Evolutionary conservation across 2,329 filamentous ascomycete species (phyloP).

Genomic region (Lachnum nothofagi): DNA sequence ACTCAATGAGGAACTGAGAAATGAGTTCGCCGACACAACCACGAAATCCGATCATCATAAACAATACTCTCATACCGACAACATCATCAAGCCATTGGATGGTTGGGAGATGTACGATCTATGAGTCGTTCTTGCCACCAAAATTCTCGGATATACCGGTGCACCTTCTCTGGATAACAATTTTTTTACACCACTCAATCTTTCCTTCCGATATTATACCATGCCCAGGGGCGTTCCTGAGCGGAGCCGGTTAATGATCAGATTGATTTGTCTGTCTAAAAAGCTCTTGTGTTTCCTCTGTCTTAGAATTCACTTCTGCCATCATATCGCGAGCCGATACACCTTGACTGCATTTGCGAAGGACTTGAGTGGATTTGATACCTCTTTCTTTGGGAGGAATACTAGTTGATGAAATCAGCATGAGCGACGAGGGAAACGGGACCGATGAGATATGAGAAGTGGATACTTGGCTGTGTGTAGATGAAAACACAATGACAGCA

Average conservation of each 20-base stretch:
- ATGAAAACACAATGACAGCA: constrained; percentile 4
- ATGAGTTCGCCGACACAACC: constrained; percentile 41
- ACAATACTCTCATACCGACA: constrained; percentile 16
- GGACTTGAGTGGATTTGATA: constrained; percentile 19
- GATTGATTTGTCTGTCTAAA: constrained; percentile 28
- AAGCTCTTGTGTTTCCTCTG: constrained; percentile 22
- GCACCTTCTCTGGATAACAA: constrained; percentile 23
- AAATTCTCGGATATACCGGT: constrained; percentile 1
- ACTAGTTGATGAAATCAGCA: constrained; percentile 12
- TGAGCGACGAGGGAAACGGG: constrained; percentile 4
- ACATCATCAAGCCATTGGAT: constrained; percentile 41
- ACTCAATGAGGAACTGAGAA: constrained; percentile 67
- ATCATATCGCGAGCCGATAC: constrained; percentile 24
- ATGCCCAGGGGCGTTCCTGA: constrained; percentile 17
- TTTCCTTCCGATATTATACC: constrained; percentile 19
- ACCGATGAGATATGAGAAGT: constrained; percentile 8
- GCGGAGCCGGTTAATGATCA: constrained; percentile 22
- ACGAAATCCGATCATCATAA: constrained; percentile 9
- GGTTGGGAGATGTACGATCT: constrained; percentile 65
- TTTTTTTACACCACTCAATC: constrained; percentile 17
- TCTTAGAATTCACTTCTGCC: constrained; percentile 28
- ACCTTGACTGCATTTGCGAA: constrained; percentile 25
- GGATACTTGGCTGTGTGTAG: constrained; percentile 19
- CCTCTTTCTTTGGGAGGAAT: constrained; percentile 16
- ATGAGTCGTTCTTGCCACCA: constrained; percentile 30